Percentiles rank a stretch among this genome's conserved stretches.
phyloP scores from a whole-genome alignment of 345 rosid species.

The Hibiscus trionum region DNA sequence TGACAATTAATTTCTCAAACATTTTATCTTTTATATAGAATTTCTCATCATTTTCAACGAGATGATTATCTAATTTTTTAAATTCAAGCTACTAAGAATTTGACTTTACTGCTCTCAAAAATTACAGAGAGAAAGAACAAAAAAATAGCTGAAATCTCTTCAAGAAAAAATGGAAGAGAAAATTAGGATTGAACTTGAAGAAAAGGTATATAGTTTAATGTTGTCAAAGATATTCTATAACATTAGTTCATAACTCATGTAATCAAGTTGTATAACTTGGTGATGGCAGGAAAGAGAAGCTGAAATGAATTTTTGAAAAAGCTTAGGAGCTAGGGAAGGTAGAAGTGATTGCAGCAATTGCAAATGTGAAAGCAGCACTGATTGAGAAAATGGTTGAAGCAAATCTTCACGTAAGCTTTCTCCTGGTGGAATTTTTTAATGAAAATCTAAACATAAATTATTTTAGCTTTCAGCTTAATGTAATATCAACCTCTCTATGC shows the following conservation, averaged over 20 bases:
- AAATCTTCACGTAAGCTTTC: constrained; percentile 67
- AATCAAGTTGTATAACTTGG: constrained; percentile 19
- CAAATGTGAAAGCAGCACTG: constrained; percentile 74
- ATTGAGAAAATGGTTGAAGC: constrained; percentile 86
- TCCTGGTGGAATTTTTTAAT: background rate
- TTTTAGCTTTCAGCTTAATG: background rate
- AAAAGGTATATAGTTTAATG: constrained; percentile 46
- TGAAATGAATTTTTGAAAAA: constrained; percentile 41
- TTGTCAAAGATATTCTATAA: constrained; percentile 1
- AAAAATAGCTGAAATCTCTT: constrained; percentile 66
- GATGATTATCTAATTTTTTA: constrained; percentile 3
- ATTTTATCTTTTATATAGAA: too few species aligned
- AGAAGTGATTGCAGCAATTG: constrained; percentile 59
- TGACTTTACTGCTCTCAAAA: constrained; percentile 41
- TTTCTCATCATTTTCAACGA: too few species aligned
- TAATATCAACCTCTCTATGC: background rate
- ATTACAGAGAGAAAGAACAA: constrained; percentile 78
- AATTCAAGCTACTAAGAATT: constrained; percentile 8
- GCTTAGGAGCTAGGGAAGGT: constrained; percentile 69
- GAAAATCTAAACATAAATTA: background rate
- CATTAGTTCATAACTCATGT: background rate
- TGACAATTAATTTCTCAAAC: too few species aligned
- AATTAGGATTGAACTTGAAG: constrained; percentile 66
- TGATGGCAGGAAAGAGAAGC: constrained; percentile 67
- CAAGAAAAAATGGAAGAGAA: constrained; percentile 85